Evolutionary conservation across 2,329 filamentous ascomycete genomes (phyloP).

Genomic region (Escovopsis sp.): DNA sequence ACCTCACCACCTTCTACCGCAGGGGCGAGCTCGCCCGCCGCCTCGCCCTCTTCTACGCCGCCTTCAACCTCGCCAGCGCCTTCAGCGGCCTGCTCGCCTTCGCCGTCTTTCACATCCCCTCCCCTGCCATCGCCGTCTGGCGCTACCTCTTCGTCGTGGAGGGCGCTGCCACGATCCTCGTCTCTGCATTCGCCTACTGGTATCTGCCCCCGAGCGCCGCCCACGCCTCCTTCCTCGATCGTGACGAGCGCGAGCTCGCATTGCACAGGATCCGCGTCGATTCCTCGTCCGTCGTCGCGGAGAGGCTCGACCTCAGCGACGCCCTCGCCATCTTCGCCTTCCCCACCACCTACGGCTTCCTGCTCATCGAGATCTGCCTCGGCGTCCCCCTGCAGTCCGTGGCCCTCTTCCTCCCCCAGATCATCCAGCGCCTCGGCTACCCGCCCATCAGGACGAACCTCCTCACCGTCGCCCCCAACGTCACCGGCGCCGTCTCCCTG

Average conservation of each 20-base stretch:
- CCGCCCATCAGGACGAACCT: constrained; percentile 51
- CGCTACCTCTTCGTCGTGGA: constrained; percentile 40
- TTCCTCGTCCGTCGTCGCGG: constrained; percentile 45
- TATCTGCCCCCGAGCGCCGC: constrained; percentile 52
- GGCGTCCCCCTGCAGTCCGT: constrained; percentile 43
- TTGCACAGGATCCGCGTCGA: constrained; percentile 63
- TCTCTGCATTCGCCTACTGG: constrained; percentile 49
- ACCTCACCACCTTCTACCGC: constrained; percentile 35
- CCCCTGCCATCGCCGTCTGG: constrained; percentile 24
- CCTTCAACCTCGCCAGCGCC: constrained; percentile 55
- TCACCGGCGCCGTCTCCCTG: constrained; percentile 57
- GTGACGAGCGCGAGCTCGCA: constrained; percentile 52
- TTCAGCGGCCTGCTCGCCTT: constrained; percentile 32
- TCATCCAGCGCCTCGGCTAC: constrained; percentile 33
- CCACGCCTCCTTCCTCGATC: constrained; percentile 48
- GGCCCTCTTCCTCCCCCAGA: constrained; percentile 38
- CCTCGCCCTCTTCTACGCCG: constrained; percentile 57
- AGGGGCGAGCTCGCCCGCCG: constrained; percentile 29
- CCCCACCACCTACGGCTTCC: constrained; percentile 32
- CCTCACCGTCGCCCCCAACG: constrained; percentile 68
- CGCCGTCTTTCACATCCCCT: constrained; percentile 31
- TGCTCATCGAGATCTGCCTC: constrained; percentile 42
- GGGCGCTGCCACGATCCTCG: constrained; percentile 40
- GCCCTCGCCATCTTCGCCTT: constrained; percentile 35
- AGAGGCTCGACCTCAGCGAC: constrained; percentile 35